These are phyloP conservation scores for Lentinula aciculospora DNA, from an alignment of 768 basidiomycete species.

Conservation along the genomic window DNA sequence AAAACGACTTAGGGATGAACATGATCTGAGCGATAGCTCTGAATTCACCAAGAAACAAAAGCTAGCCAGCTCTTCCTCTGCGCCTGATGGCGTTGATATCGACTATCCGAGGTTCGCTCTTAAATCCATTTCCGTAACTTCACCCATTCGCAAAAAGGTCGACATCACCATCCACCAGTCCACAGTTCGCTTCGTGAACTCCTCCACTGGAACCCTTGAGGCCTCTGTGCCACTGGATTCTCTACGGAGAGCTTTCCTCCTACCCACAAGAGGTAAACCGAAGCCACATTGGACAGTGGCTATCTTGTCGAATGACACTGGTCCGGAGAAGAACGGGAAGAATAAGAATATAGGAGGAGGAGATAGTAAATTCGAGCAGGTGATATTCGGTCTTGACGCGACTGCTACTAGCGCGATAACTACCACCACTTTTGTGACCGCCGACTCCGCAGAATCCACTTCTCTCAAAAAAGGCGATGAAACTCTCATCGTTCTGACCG, in stretches of 20 bases:
- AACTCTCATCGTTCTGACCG: constrained; percentile 42
- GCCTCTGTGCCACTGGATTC: constrained; percentile 41
- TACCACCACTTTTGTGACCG: constrained; percentile 32
- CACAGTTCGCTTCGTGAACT: constrained; percentile 48
- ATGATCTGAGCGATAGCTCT: constrained; percentile 6
- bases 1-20: constrained; percentile 20
- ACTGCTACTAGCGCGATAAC: constrained; percentile 37
- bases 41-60: constrained; percentile 30
- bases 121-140: constrained; percentile 60
- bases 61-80: constrained; percentile 14
- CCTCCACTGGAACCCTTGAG: constrained; percentile 42
- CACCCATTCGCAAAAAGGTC: constrained; percentile 73
- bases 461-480: constrained; percentile 45
- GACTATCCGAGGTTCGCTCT: constrained; percentile 52
- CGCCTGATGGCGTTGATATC: constrained; percentile 14
- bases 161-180: constrained; percentile 53
- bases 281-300: constrained; percentile 65
- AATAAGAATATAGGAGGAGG: constrained; percentile 58
- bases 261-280: constrained; percentile 69
- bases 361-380: constrained; percentile 55
- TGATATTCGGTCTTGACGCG: constrained; percentile 73
- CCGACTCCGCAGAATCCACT: constrained; percentile 18
- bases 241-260: constrained; percentile 58
- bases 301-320: constrained; percentile 29
- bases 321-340: constrained; percentile 30